These are phyloP conservation scores for Rhodotorula toruloides DNA, from an alignment of 768 basidiomycete species.

Conservation along the genomic window DNA sequence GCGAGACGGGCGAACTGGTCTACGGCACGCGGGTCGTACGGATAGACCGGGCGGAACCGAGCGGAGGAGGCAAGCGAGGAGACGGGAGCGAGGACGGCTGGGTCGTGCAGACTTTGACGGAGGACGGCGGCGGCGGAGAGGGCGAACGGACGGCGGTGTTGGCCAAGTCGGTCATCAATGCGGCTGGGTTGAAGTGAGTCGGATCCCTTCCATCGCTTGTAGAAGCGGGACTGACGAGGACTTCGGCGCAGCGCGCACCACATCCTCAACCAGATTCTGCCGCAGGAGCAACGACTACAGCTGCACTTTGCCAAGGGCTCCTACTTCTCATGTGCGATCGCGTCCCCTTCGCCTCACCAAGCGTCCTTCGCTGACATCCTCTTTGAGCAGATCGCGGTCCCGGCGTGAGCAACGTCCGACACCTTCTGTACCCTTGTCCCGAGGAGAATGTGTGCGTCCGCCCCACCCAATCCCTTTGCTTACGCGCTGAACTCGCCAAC, in stretches of 20 bases:
- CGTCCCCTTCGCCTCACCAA: neutral
- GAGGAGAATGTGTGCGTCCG: slow-evolving; percentile 45
- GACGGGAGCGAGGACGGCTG: slow-evolving; percentile 61
- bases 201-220: slow-evolving; percentile 69
- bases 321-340: slow-evolving; percentile 61
- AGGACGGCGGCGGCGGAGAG: slow-evolving; percentile 40
- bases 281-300: slow-evolving; percentile 11
- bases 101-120: slow-evolving; percentile 76
- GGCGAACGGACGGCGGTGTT: slow-evolving; percentile 59
- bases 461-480: neutral
- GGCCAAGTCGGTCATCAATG: slow-evolving; percentile 72
- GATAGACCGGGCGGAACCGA: slow-evolving; percentile 56
- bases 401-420: slow-evolving; percentile 61
- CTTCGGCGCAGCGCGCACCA: slow-evolving; percentile 39
- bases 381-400: slow-evolving; percentile 58
- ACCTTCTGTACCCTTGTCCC: slow-evolving; percentile 89
- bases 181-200: slow-evolving; percentile 59
- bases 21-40: slow-evolving; percentile 78
- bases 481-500: neutral
- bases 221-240: too few relatives aligned
- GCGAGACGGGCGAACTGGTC: slow-evolving; percentile 64
- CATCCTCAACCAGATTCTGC: slow-evolving; percentile 40
- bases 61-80: slow-evolving; percentile 41
- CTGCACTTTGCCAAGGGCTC: slow-evolving; percentile 79
- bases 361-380: neutral